A percentile compares a stretch with the other conserved stretches of the same genome.
Conservation (phyloP, 2,329 filamentous ascomycete genomes). For the Talaromyces sp. region DNA sequence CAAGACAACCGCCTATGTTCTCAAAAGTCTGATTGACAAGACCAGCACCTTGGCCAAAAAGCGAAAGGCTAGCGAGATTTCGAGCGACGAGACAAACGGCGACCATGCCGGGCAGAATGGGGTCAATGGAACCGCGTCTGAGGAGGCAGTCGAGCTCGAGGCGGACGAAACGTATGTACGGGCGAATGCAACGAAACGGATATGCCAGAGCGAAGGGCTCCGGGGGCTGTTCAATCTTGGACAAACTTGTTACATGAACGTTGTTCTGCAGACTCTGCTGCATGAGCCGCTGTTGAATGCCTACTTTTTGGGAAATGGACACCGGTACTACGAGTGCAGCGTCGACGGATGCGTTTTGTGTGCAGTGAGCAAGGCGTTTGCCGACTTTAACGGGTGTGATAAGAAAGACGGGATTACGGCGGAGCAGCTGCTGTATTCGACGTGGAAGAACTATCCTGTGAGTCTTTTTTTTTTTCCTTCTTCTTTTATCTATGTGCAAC, state of each 20-base stretch:
- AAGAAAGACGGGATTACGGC: conserved; percentile 84
- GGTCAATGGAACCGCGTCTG: conserved; percentile 20
- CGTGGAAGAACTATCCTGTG: conserved; percentile 76
- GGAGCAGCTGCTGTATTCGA: conserved; percentile 79
- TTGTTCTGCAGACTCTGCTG: conserved; percentile 86
- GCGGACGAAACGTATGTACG: conserved; percentile 68
- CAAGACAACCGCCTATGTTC: conserved; percentile 15
- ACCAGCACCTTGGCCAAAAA: conserved; percentile 6
- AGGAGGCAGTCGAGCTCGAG: conserved; percentile 39
- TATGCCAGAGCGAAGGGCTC: conserved; percentile 81
- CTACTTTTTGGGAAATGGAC: conserved; percentile 87
- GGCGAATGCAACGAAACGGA: conserved; percentile 70
- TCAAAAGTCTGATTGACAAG: neutral
- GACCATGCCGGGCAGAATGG: neutral
- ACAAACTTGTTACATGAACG: conserved; percentile 98
- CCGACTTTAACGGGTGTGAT: conserved; percentile 56
- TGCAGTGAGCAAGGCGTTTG: conserved; percentile 58
- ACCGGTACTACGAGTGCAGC: conserved; percentile 70
- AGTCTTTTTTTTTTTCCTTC: conserved; percentile 34
- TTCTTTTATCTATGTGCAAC: neutral
- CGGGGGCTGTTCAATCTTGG: conserved; percentile 95
- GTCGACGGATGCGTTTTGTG: conserved; percentile 55
- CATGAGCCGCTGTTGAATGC: conserved; percentile 90
- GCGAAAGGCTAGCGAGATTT: conserved; percentile 6
- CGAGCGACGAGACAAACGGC: conserved; percentile 2